Evolutionary conservation across 2,329 filamentous ascomycete genomes (phyloP), one percentile per base, ranked within the genome.

Genomic region (Ambrosiella cleistominuta): DNA sequence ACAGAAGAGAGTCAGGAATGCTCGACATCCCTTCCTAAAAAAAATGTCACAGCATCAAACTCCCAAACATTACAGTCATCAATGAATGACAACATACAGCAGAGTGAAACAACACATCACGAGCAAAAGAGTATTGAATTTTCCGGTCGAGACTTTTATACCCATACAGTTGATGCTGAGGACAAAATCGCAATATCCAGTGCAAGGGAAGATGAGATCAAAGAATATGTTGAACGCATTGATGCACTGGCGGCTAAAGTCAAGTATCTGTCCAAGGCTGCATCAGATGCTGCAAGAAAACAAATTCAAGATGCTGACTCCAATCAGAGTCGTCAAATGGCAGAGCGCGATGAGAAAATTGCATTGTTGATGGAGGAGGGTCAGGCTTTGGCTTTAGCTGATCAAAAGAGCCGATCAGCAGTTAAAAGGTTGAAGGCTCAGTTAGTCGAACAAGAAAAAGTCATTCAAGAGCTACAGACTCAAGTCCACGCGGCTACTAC

Each of bases 161-260:
- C 27, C 8, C 17, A 3, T 2, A 19, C 13, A 7, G 47, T 36
- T 13, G 3, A 61, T 62, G 80, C 87, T 63, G 84, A 91, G 60
- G 87, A 93, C 64, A 27, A 27, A 27, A 27, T 5, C 27, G 27
- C 27, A 5, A 27, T 27, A 27, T 27, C 27, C 27, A 27, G 27
- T 27, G 2, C 27, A 27, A 27, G 27, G 27, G 27, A 27, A 27
- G 77, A 89, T 45, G 82, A 93, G 65, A 78, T 78, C 54, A 54
- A 54, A 5, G 52, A 44, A 27, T 88, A 95, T 62, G 78, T 91
- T 6, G 93, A 98, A 70, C 82, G 86, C 40, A 93, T 96, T 58
- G 93, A 98, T 72, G 86, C 90, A 3, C 72, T 98, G 1, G 88
- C 97, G 68, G 82, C 88, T 6, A 97, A 98, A 67, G 72, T 98